Conservation (phyloP, 768 basidiomycete genomes). For the Russula sp. region DNA sequence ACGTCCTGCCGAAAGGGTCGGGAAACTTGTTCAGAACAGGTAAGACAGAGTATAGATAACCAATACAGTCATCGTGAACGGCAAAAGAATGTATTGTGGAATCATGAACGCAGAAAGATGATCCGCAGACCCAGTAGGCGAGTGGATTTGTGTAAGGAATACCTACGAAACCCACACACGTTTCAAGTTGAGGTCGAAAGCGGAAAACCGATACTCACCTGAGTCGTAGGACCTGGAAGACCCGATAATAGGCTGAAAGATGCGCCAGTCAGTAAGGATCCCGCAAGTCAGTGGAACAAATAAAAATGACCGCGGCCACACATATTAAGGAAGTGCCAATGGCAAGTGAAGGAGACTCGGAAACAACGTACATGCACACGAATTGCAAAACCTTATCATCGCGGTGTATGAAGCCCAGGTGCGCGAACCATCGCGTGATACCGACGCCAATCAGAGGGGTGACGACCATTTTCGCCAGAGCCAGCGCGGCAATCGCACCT, state of each 20-base stretch:
- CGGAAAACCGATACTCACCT: slow-evolving; percentile 8
- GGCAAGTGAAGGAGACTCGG: slow-evolving; percentile 43
- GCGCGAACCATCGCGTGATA: slow-evolving; percentile 49
- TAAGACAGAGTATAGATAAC: slow-evolving; percentile 25
- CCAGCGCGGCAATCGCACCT: slow-evolving; percentile 53
- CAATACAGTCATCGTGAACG: slow-evolving; percentile 27
- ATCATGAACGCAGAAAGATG: too few species aligned
- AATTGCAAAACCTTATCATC: slow-evolving; percentile 59
- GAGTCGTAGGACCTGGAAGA: too few species aligned
- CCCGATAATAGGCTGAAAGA: too few species aligned
- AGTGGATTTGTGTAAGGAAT: slow-evolving; percentile 62
- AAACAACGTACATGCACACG: slow-evolving; percentile 48
- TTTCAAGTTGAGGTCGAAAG: not conserved
- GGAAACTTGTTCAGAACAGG: slow-evolving; percentile 19
- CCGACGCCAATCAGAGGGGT: slow-evolving; percentile 58
- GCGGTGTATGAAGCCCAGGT: slow-evolving; percentile 45
- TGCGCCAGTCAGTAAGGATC: too few species aligned
- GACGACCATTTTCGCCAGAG: slow-evolving; percentile 52
- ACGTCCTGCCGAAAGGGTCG: too few species aligned
- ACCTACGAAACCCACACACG: slow-evolving; percentile 40
- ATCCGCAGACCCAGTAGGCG: slow-evolving; percentile 60
- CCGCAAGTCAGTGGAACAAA: too few species aligned
- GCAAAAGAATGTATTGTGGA: slow-evolving; percentile 44
- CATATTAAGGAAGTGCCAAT: slow-evolving; percentile 33
- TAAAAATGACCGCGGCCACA: too few species aligned